A percentile compares a stretch with the other conserved stretches of the same genome.
Evolutionary conservation across 2,329 filamentous ascomycete genomes (phyloP).

Genomic region (Aspergillus ochraceus): DNA sequence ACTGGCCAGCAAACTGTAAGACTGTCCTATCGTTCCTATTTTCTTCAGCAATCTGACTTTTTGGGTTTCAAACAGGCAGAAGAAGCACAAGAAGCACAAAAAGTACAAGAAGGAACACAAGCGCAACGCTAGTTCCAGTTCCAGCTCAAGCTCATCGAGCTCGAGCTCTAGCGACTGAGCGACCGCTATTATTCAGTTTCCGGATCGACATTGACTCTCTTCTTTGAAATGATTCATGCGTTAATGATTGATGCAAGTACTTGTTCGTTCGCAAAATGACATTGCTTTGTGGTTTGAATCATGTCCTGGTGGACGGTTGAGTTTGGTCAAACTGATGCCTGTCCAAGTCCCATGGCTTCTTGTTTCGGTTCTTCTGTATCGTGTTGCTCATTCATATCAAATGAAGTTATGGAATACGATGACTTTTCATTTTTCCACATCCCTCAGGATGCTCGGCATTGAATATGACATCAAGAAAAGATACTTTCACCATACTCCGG

Average conservation of each 20-base stretch:
- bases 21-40: not conserved
- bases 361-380: not conserved
- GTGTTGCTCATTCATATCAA: not conserved
- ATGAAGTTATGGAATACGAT: not conserved
- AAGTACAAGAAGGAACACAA: conserved; percentile 26
- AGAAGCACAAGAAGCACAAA: conserved; percentile 28
- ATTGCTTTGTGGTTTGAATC: not conserved
- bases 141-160: conserved; percentile 21
- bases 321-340: not conserved
- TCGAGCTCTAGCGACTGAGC: conserved; percentile 19
- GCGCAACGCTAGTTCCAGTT: conserved; percentile 11
- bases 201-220: not conserved
- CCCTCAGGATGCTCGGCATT: no score
- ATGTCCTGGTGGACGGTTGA: not conserved
- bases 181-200: not conserved
- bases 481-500: no score
- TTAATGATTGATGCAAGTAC: not conserved
- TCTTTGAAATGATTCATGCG: not conserved
- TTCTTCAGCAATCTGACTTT: conserved; percentile 7
- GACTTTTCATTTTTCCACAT: no score
- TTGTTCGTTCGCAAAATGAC: not conserved
- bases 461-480: not conserved
- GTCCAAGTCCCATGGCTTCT: not conserved
- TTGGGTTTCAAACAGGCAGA: conserved; percentile 16
- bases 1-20: conserved; percentile 30